A percentile compares a stretch with the other conserved stretches of the same genome.
These are phyloP conservation scores for Rhodotorula sp. DNA, from an alignment of 1,284 basidiomycete species.

Conservation along the genomic window DNA sequence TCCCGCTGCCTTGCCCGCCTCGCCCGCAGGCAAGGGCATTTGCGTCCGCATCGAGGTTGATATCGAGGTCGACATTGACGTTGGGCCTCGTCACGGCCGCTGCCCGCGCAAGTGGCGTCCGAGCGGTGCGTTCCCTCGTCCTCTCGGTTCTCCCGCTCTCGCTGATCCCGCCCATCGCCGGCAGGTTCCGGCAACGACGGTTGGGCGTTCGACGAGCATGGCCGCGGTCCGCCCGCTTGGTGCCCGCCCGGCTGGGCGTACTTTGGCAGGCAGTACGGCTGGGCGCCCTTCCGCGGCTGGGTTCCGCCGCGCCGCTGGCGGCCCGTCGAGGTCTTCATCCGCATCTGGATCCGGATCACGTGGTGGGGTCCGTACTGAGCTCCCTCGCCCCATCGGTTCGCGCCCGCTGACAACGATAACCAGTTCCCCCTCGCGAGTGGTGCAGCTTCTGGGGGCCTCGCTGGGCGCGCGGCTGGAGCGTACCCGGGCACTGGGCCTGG, in stretches of 20 bases:
- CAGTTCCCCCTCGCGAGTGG: conserved; percentile 1
- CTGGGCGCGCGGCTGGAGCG: not conserved
- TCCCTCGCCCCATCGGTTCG: not conserved
- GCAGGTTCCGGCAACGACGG: conserved; percentile 5
- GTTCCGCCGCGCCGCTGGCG: not conserved
- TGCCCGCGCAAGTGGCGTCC: conserved; percentile 3
- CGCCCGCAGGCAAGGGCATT: conserved; percentile 1
- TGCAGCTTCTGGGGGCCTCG: conserved; percentile 1
- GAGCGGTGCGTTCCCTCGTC: not conserved
- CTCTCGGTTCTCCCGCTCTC: not conserved
- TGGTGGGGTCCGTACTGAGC: not conserved
- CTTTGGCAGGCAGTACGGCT: not conserved
- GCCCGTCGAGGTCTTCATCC: not conserved
- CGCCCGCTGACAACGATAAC: too few relatives aligned
- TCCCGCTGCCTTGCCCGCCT: not conserved
- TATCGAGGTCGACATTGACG: not conserved
- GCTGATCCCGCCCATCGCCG: not conserved
- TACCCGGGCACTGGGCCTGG: not conserved
- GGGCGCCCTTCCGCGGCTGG: conserved; percentile 8
- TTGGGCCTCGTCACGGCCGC: not conserved
- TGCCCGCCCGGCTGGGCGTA: conserved; percentile 2
- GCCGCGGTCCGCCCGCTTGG: not conserved
- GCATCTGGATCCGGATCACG: not conserved
- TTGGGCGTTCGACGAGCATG: not conserved
- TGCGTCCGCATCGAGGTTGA: conserved; percentile 3